Evolutionary conservation across 2,329 filamentous ascomycete genomes (phyloP), one percentile per base, ranked within the genome.

Genomic region (Aspergillus japonicus): DNA sequence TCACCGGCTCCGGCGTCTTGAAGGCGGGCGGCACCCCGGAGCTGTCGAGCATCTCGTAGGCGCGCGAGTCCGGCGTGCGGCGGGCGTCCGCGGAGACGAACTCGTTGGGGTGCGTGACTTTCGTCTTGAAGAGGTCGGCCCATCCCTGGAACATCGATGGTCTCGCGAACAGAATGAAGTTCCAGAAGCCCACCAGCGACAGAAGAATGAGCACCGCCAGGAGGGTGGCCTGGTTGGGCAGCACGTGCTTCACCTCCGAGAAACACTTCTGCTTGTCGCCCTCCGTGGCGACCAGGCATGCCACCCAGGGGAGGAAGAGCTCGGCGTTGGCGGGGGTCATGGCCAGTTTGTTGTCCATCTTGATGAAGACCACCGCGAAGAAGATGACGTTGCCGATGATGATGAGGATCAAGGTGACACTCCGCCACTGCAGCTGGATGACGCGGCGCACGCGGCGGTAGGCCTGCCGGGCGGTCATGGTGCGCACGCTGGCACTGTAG

Each of bases 331-430:
- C 82, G 21, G 84, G 76, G 3, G 84, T 83, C 55, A 78, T 68
- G 8, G 85, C 78, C 12, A 90, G 83, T 23, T 89, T 84, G 67
- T 89, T 89, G 75, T 96, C 90, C 71, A 96, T 85, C 72, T 91
- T 91, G 52, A 98, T 89, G 72, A 98, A 98, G 57, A 96, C 85
- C 50, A 96, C 82, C 2, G 93, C 89, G 77, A 98, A 97, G 82
- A 96, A 96, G 69, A 97, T 87, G 63, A 98, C 92, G 73, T 98
- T 93, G 61, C 87, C 85, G 59, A 97, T 85, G 67, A 98, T 96
- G 72, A 97, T 89, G 55, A 96, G 81, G 14, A 97, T 92, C 62
- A 98, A 91, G 48, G 87, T 86, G 61, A 97, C 94, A 49, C 93
- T 94, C 67, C 94, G 86, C 95, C 95, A 99, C 76, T 99, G 95